Conservation (phyloP, 164 flowering plant genomes). For the Magnolia officinalis region DNA sequence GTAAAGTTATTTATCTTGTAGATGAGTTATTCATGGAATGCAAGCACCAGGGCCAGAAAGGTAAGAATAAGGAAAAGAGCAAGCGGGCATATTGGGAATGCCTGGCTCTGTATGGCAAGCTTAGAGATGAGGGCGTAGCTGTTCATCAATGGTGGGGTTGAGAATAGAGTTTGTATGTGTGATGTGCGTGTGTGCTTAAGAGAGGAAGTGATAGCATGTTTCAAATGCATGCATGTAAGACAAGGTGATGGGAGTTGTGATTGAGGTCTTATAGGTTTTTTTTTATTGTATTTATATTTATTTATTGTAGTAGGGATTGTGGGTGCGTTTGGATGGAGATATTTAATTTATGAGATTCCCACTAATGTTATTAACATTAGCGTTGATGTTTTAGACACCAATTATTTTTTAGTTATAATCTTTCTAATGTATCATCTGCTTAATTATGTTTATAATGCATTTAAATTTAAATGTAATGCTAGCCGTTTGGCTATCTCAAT, state of each 20-base stretch:
- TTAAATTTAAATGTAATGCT: too few relatives aligned
- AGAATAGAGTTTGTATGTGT: slow-evolving; percentile 3
- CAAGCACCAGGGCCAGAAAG: slow-evolving; percentile 31
- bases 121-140: slow-evolving; percentile 80
- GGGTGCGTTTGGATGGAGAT: not conserved
- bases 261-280: not conserved
- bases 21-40: slow-evolving; percentile 76
- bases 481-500: too few relatives aligned
- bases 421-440: not conserved
- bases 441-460: too few relatives aligned
- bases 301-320: not conserved
- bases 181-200: not conserved
- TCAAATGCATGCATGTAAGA: not conserved
- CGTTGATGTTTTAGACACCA: too few relatives aligned
- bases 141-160: slow-evolving; percentile 95
- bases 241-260: not conserved
- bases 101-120: slow-evolving; percentile 65
- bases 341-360: not conserved
- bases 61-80: slow-evolving; percentile 24
- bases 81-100: slow-evolving; percentile 89
- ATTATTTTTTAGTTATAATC: too few relatives aligned
- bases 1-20: slow-evolving; percentile 45
- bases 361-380: not conserved
- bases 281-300: too few relatives aligned
- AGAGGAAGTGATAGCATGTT: not conserved